These are phyloP conservation scores for Eremothecium cymbalariae DNA, from an alignment of 1,139 yeast genomes.

Conservation along the genomic window DNA sequence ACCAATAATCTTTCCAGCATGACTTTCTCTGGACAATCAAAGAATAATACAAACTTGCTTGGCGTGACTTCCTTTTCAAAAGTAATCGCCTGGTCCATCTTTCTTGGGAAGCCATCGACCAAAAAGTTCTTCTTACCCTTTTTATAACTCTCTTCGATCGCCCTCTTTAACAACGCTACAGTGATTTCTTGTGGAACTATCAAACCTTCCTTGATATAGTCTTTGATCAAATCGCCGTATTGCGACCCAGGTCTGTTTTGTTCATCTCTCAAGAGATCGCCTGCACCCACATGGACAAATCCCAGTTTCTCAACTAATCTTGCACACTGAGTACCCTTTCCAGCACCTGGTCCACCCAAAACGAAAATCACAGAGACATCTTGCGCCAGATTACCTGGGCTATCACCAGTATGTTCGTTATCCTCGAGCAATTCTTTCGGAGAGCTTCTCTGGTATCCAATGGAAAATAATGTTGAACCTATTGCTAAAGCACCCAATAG, in stretches of 20 bases:
- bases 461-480: constrained; percentile 43
- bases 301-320: constrained; percentile 71
- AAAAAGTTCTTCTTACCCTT: constrained; percentile 56
- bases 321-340: constrained; percentile 95
- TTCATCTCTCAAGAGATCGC: constrained; percentile 88
- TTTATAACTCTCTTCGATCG: constrained; percentile 49
- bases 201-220: constrained; percentile 74
- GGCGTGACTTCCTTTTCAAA: constrained; percentile 77
- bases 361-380: constrained; percentile 79
- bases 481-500: constrained; percentile 33
- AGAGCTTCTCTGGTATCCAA: constrained; percentile 38
- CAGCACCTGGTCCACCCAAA: constrained; percentile 81
- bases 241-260: constrained; percentile 75
- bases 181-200: constrained; percentile 97
- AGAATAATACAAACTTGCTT: constrained; percentile 74
- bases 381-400: constrained; percentile 43
- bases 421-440: constrained; percentile 44
- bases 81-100: constrained; percentile 94
- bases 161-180: constrained; percentile 70
- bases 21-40: constrained; percentile 86
- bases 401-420: constrained; percentile 12
- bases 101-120: constrained; percentile 95
- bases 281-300: constrained; percentile 87
- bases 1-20: constrained; percentile 81
- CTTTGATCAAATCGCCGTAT: constrained; percentile 78